These are phyloP conservation scores for Dioscorea zingiberensis DNA, from an alignment of 106 monocot species.

Conservation along the genomic window DNA sequence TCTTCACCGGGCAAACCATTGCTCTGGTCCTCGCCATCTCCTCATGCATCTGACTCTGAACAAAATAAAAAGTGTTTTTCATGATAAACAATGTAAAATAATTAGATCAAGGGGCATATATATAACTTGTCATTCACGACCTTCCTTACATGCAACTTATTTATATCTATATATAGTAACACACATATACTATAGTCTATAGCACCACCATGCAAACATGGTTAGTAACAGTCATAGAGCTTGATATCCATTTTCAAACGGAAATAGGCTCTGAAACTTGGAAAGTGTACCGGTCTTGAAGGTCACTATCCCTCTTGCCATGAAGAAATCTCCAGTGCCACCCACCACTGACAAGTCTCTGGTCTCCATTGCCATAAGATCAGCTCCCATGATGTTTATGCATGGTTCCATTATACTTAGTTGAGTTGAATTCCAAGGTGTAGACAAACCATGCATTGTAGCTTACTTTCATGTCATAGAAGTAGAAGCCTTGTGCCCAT, in stretches of 20 bases:
- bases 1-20: no score
- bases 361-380: slow-evolving; percentile 34
- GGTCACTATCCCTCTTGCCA: slow-evolving; percentile 47
- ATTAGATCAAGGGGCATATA: no score
- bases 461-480: slow-evolving; percentile 40
- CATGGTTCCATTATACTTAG: slow-evolving; percentile 21
- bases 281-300: slow-evolving; percentile 32
- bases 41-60: no score
- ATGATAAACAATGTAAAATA: no score
- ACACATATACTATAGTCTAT: no score
- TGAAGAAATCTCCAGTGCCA: slow-evolving; percentile 61
- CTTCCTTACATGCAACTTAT: no score
- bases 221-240: slow-evolving; percentile 47
- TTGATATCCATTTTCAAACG: slow-evolving; percentile 33
- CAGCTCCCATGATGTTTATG: slow-evolving; percentile 37
- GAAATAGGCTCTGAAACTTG: slow-evolving; percentile 45
- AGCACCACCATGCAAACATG: no score
- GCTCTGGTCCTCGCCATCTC: no score
- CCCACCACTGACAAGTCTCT: slow-evolving; percentile 48
- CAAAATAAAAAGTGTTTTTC: no score
- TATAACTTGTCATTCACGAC: no score
- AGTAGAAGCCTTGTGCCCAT: slow-evolving; percentile 45
- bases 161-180: no score
- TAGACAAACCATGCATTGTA: slow-evolving; percentile 50
- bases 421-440: slow-evolving; percentile 40